phyloP scores from a whole-genome alignment of 163 green algal genomes.

The Volvox carteri region DNA sequence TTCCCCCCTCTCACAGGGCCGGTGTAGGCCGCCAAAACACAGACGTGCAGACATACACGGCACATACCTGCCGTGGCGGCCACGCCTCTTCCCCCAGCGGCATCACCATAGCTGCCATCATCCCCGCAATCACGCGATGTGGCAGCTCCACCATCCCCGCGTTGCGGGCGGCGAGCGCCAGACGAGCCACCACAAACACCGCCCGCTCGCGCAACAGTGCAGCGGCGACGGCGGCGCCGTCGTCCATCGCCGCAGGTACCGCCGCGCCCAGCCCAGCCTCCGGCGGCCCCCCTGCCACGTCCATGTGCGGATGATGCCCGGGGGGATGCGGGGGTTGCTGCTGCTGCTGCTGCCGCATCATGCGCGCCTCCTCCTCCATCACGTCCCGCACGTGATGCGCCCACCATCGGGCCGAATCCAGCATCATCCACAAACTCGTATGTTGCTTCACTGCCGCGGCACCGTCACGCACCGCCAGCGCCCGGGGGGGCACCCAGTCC shows the following conservation, averaged over 20 bases:
- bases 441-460: constrained; percentile 6
- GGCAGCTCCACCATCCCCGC: constrained; percentile 35
- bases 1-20: too few species aligned
- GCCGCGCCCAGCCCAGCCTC: too few species aligned
- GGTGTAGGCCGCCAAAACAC: too few species aligned
- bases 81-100: not conserved
- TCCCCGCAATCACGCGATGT: not conserved
- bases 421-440: constrained; percentile 47
- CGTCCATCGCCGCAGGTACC: not conserved
- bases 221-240: not conserved
- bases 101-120: constrained; percentile 33
- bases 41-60: not conserved
- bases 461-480: not conserved
- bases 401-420: constrained; percentile 38
- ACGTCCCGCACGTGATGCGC: constrained; percentile 7
- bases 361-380: not conserved
- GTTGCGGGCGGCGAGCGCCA: constrained; percentile 18
- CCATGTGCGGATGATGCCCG: too few species aligned
- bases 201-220: not conserved
- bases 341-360: not conserved
- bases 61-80: constrained; percentile 27
- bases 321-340: too few species aligned
- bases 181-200: not conserved
- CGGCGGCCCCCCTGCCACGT: too few species aligned
- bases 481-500: not conserved